Percentiles rank a stretch among this genome's conserved stretches.
Evolutionary conservation across 371 early-diverging fungal genomes (phyloP).

Genomic region (Smittium culicis): DNA sequence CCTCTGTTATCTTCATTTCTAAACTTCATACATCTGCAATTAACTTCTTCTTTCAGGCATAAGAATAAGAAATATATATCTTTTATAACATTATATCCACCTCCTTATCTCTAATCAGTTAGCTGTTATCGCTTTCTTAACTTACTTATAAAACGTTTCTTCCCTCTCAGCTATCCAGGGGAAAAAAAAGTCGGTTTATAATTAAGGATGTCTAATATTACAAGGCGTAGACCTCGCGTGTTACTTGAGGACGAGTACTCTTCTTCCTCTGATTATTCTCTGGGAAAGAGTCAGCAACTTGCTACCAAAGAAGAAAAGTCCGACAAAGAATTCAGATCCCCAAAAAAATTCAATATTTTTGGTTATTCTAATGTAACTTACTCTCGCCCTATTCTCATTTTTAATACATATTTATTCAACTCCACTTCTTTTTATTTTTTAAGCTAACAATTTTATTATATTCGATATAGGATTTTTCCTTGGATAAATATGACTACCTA

Average conservation of each 20-base stretch:
- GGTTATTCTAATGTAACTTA: no score
- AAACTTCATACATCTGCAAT: no score
- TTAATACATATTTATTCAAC: background rate
- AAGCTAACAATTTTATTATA: background rate
- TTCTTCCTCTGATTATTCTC: background rate
- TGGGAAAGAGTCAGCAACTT: background rate
- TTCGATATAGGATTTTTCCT: background rate
- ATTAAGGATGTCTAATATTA: background rate
- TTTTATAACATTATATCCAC: no score
- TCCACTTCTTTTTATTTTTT: background rate
- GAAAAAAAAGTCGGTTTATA: no score
- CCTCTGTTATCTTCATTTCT: no score
- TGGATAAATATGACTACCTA: conserved; percentile 3
- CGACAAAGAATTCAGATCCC: background rate
- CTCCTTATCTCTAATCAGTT: no score
- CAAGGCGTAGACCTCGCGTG: background rate
- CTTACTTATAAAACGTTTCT: no score
- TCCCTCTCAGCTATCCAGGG: no score
- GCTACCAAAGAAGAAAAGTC: background rate
- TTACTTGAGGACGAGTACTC: background rate
- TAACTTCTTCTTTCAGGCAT: no score
- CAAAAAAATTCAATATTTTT: background rate
- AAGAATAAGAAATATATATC: no score
- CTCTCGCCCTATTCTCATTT: no score
- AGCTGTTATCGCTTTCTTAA: no score